These are phyloP conservation scores for Aspergillus clavatus DNA, from an alignment of 2,329 filamentous ascomycete species.

Conservation along the genomic window DNA sequence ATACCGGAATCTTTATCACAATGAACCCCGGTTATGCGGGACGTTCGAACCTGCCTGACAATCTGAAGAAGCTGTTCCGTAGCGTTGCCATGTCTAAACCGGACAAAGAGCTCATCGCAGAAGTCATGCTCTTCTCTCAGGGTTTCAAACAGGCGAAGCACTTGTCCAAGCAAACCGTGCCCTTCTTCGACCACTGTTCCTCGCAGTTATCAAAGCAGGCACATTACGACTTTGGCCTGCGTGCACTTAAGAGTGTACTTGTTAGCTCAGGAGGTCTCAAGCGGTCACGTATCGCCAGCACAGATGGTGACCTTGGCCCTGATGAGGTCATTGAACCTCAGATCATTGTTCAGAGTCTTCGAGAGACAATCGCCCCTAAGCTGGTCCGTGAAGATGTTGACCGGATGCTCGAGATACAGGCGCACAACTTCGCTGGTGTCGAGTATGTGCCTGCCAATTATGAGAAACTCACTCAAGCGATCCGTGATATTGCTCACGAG, in stretches of 20 bases:
- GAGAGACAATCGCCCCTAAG: constrained; percentile 97
- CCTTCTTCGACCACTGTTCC: constrained; percentile 93
- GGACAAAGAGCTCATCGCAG: constrained; percentile 97
- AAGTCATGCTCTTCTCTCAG: constrained; percentile 99
- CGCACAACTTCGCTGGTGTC: constrained; percentile 83
- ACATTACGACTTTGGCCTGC: constrained; percentile 97
- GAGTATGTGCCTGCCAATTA: constrained; percentile 88
- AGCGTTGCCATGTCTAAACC: constrained; percentile 99
- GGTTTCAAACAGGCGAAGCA: constrained; percentile 95
- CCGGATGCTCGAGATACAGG: constrained; percentile 78
- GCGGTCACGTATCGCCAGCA: constrained; percentile 65
- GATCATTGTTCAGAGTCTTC: constrained; percentile 96
- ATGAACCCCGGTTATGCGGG: constrained; percentile 99
- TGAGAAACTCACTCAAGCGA: constrained; percentile 70
- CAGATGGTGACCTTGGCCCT: constrained; percentile 54
- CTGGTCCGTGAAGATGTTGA: constrained; percentile 89
- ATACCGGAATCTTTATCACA: constrained; percentile 98
- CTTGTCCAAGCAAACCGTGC: constrained; percentile 90
- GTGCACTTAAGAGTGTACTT: constrained; percentile 95
- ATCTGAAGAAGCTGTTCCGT: constrained; percentile 98
- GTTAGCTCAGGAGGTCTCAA: constrained; percentile 97
- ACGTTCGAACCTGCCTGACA: constrained; percentile 95
- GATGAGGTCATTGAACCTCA: constrained; percentile 84
- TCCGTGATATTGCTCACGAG: constrained; percentile 75
- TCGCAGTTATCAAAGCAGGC: constrained; percentile 84